These are phyloP conservation scores for Albophoma yamanashiensis DNA, from an alignment of 2,329 filamentous ascomycete genomes.

Conservation along the genomic window DNA sequence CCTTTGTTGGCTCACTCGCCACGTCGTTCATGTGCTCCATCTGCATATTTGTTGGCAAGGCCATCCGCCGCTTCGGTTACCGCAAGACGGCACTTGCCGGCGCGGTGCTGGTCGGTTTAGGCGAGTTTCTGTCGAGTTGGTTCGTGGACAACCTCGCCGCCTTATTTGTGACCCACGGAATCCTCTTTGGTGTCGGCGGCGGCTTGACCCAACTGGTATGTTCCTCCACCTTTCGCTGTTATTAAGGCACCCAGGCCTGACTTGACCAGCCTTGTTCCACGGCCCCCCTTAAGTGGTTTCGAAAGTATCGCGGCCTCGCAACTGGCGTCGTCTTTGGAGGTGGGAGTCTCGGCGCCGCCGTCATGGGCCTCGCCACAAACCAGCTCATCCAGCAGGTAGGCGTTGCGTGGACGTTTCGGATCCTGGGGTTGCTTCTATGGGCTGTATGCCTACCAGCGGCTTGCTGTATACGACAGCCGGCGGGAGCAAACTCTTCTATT, in stretches of 20 bases:
- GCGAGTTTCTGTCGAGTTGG: slow-evolving; percentile 16
- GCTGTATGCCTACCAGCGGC: slow-evolving; percentile 15
- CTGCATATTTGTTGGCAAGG: slow-evolving; percentile 12
- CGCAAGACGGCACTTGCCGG: slow-evolving; percentile 10
- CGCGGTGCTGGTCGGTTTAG: slow-evolving; percentile 13
- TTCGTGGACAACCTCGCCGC: slow-evolving; percentile 10
- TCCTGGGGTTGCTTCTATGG: slow-evolving; percentile 15
- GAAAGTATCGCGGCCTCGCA: slow-evolving; percentile 14
- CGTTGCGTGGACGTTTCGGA: slow-evolving; percentile 15
- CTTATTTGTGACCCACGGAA: slow-evolving; percentile 14
- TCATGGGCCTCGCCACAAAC: slow-evolving; percentile 13
- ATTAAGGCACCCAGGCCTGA: neutral
- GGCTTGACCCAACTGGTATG: slow-evolving; percentile 14
- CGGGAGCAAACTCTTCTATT: slow-evolving; percentile 2
- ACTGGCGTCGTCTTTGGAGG: slow-evolving; percentile 17
- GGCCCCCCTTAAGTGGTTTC: slow-evolving; percentile 14
- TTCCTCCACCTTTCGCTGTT: neutral
- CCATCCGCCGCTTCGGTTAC: slow-evolving; percentile 12
- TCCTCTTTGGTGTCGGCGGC: slow-evolving; percentile 16
- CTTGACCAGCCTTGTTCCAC: slow-evolving; percentile 13
- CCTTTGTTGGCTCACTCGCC: slow-evolving; percentile 16
- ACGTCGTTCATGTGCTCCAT: slow-evolving; percentile 17
- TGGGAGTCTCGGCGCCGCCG: slow-evolving; percentile 14
- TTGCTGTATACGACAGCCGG: slow-evolving; percentile 10
- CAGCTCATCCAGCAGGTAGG: slow-evolving; percentile 11